Evolutionary conservation across 768 basidiomycete species (phyloP).

Genomic region (Mycena maculata): DNA sequence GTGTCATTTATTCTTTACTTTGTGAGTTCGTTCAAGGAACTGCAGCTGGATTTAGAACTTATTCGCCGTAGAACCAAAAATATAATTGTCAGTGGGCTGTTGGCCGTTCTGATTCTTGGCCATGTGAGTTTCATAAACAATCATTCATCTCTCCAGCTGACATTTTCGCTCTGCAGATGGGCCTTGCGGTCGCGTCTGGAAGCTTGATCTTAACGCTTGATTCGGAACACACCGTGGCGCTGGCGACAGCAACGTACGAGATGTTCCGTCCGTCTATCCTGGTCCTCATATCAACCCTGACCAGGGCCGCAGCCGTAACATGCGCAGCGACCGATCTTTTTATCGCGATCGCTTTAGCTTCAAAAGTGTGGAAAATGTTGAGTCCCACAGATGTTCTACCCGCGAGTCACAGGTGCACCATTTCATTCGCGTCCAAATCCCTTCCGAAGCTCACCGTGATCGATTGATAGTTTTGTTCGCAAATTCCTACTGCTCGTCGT

Average conservation of each 20-base stretch:
- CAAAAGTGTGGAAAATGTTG: slow-evolving; percentile 2
- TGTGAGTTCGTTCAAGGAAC: slow-evolving; percentile 5
- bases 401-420: neutral
- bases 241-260: slow-evolving; percentile 3
- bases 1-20: slow-evolving; percentile 2
- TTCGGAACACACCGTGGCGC: slow-evolving; percentile 1
- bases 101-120: neutral
- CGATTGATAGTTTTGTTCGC: neutral
- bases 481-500: slow-evolving; percentile 9
- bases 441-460: neutral
- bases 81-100: neutral
- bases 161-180: slow-evolving; percentile 4
- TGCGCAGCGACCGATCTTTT: slow-evolving; percentile 14
- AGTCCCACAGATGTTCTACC: slow-evolving; percentile 11
- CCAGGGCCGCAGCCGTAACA: neutral
- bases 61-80: slow-evolving; percentile 1
- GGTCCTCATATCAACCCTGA: neutral
- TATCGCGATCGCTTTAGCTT: slow-evolving; percentile 3
- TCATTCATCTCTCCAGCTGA: neutral
- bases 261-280: neutral
- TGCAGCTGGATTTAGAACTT: neutral
- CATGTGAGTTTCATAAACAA: slow-evolving; percentile 4
- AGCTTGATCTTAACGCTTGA: slow-evolving; percentile 10
- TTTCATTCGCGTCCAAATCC: neutral
- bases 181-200: slow-evolving; percentile 3